Conservation (phyloP, 2,329 filamentous ascomycete genomes). For the Leptographium procerum region DNA sequence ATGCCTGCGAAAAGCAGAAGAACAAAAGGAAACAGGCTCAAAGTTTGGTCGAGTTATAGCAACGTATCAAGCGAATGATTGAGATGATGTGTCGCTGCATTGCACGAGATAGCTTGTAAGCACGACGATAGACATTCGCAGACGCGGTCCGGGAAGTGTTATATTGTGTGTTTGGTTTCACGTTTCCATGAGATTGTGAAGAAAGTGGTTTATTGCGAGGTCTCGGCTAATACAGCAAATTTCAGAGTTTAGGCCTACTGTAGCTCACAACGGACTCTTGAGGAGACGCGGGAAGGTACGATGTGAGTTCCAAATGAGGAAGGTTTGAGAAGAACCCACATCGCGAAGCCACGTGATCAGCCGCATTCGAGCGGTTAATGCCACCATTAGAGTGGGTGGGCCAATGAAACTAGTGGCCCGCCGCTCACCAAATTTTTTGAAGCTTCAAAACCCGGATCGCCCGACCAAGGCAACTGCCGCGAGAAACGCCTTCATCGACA, state of each 20-base stretch:
- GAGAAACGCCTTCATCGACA: too few species aligned
- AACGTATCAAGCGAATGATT: background rate
- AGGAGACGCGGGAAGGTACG: constrained; percentile 3
- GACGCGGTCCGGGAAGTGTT: background rate
- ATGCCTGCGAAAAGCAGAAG: background rate
- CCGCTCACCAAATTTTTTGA: constrained; percentile 9
- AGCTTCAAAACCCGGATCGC: background rate
- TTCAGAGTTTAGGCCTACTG: background rate
- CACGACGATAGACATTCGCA: background rate
- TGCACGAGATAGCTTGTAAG: too few species aligned
- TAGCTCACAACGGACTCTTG: background rate
- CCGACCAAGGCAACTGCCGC: background rate
- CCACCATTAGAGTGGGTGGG: too few species aligned
- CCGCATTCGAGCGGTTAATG: background rate
- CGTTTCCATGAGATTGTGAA: background rate
- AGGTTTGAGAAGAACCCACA: constrained; percentile 4
- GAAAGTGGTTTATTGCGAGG: background rate
- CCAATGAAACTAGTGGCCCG: background rate
- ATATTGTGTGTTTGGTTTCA: background rate
- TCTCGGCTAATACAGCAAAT: too few species aligned
- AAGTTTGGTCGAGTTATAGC: background rate
- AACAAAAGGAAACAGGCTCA: background rate
- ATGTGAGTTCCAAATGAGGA: constrained; percentile 6
- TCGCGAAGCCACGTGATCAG: constrained; percentile 6
- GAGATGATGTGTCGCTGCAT: background rate